A percentile compares a stretch with the other conserved stretches of the same genome.
Conservation (phyloP, 164 flowering plant genomes). For the Annona cherimola region DNA sequence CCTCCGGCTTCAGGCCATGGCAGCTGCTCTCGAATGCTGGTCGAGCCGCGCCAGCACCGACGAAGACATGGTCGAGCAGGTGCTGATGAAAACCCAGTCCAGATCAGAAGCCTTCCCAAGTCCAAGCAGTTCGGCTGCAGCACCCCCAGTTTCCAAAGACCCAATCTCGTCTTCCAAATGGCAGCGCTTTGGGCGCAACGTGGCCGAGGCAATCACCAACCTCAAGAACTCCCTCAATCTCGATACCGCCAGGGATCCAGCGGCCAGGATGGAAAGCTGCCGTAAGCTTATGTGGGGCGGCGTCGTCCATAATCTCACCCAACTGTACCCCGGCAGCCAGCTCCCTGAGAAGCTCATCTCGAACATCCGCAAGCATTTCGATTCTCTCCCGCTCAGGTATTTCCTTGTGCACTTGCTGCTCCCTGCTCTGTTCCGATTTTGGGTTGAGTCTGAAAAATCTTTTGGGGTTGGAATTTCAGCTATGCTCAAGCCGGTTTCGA, state of each 20-base stretch:
- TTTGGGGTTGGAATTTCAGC: slow-evolving; percentile 25
- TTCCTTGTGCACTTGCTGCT: too few relatives aligned
- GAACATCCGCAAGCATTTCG: slow-evolving; percentile 83
- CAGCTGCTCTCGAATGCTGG: slow-evolving; percentile 97
- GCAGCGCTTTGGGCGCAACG: slow-evolving; percentile 69
- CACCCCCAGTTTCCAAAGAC: slow-evolving; percentile 19
- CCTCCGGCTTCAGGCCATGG: slow-evolving; percentile 32
- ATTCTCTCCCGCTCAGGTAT: slow-evolving; percentile 84
- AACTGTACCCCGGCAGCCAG: slow-evolving; percentile 93
- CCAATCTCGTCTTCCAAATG: slow-evolving; percentile 28
- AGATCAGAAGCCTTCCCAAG: slow-evolving; percentile 53
- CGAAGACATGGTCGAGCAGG: slow-evolving; percentile 88
- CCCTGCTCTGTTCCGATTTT: background rate
- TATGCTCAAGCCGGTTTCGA: slow-evolving; percentile 88
- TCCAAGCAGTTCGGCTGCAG: background rate
- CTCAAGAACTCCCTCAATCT: slow-evolving; percentile 71
- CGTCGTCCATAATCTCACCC: slow-evolving; percentile 73
- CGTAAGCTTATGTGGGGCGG: slow-evolving; percentile 68
- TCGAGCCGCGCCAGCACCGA: slow-evolving; percentile 73
- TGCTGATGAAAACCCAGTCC: slow-evolving; percentile 63
- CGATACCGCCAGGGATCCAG: slow-evolving; percentile 47
- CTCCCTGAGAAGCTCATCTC: slow-evolving; percentile 88
- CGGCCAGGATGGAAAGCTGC: slow-evolving; percentile 36
- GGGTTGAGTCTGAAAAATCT: background rate
- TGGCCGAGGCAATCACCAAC: slow-evolving; percentile 70